Base-by-base conservation (phyloP, 306 rosid species). In the Rosa rugosa region DNA sequence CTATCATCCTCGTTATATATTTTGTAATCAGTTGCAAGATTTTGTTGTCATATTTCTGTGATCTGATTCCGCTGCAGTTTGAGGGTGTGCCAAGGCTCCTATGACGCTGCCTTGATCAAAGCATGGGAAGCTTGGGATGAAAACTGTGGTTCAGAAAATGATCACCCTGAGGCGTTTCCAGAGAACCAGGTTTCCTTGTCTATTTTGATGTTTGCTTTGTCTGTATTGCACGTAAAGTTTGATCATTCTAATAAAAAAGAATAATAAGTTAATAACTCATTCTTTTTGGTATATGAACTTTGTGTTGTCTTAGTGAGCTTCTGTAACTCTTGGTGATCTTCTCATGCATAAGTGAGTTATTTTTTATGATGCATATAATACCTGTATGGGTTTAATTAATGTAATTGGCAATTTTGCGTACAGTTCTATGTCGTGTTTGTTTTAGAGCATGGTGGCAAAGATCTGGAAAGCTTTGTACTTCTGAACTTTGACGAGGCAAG, bases 41-140 rank as follows among this genome's bases (percentile, higher is more conserved):
- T 65, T 42, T 11, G 11, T 42, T 72, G 41, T 34, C 73, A 47
- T 59, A 5, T 75, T 79, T 63, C 59, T 36, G 60, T 84, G 71
- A 77, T 79, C 59, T 79, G 76, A 80, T 63, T 82, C 51, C 68
- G 72, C 51, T 63, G 72, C 79, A 95, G 98, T 83, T 88, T 89
- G 85, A 79, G 78, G 78, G 97, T 95, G 53, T 95, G 99, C 72
- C 93, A 90, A 87, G 94, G 99, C 79, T 62, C 88, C 47, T 95
- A 95, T 87, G 92, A 93, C 40, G 49, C 78, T 50, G 77, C 85
- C 36, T 85, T 95, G 75, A 84, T 90, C 81, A 88, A 72, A 82
- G 92, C 97, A 60, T 93, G 99, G 99, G 96, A 93, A 81, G 84
- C 80, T 71, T 93, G 97, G 98, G 94, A 93, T 80, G 88, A 85